Evolutionary conservation across 1,284 basidiomycete species (phyloP).

Genomic region (Papiliotrema terrestris): DNA sequence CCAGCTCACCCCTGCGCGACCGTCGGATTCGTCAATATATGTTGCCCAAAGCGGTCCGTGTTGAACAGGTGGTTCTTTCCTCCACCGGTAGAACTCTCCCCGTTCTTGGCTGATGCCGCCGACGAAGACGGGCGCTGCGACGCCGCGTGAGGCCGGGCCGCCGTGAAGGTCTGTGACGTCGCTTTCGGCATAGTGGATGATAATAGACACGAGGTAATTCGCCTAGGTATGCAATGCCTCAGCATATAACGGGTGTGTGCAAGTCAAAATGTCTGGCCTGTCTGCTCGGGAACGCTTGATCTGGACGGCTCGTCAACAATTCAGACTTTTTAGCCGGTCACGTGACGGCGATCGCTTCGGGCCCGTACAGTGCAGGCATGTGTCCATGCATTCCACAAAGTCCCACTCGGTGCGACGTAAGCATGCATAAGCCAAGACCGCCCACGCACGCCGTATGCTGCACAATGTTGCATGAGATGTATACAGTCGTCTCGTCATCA

Average conservation of each 20-base stretch:
- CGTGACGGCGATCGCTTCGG: too few relatives aligned
- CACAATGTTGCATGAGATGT: conserved; percentile 13
- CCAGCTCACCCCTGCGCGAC: conserved; percentile 80
- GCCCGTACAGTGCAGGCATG: background rate
- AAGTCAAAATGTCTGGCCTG: too few relatives aligned
- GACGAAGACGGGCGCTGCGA: conserved; percentile 23
- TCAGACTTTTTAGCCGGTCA: too few relatives aligned
- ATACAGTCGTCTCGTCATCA: too few relatives aligned
- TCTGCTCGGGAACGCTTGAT: too few relatives aligned
- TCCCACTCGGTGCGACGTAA: background rate
- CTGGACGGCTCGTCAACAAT: too few relatives aligned
- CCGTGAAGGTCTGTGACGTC: conserved; percentile 72
- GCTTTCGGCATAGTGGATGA: conserved; percentile 87
- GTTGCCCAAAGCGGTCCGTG: conserved; percentile 90
- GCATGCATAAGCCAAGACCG: background rate
- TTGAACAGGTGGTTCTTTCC: conserved; percentile 82
- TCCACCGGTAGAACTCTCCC: conserved; percentile 42
- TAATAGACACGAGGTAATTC: too few relatives aligned
- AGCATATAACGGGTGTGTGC: too few relatives aligned
- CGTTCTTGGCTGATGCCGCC: conserved; percentile 19
- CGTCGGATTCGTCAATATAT: conserved; percentile 92
- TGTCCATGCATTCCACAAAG: too few relatives aligned
- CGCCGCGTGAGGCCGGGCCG: conserved; percentile 61
- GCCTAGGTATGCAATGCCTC: too few relatives aligned
- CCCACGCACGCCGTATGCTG: background rate